Evolutionary conservation across 2,329 filamentous ascomycete genomes (phyloP).

Genomic region (Rutstroemia sp.): DNA sequence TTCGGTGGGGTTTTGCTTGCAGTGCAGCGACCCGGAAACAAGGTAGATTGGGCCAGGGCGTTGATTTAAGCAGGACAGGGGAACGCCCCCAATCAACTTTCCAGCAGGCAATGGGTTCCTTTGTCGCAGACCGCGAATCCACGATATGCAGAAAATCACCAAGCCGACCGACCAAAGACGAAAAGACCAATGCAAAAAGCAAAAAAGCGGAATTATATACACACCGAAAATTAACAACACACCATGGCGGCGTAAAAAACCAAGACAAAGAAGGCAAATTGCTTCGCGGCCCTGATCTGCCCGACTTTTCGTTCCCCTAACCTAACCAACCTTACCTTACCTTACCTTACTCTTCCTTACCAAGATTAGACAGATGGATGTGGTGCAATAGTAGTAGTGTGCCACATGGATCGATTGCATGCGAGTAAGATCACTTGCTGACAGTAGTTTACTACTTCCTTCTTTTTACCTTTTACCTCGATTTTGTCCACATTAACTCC

Average conservation of each 20-base stretch:
- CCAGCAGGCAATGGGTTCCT: background rate
- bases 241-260: background rate
- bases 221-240: no score
- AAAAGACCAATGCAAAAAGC: background rate
- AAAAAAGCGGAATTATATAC: background rate
- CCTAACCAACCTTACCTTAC: no score
- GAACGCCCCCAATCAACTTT: background rate
- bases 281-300: slow-evolving; percentile 7
- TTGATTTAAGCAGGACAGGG: background rate
- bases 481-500: background rate
- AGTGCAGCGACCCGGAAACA: background rate
- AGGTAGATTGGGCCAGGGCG: background rate
- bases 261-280: background rate
- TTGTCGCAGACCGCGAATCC: background rate
- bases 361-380: background rate
- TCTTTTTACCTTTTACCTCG: background rate
- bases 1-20: slow-evolving; percentile 6
- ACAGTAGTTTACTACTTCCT: background rate
- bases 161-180: background rate
- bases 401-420: slow-evolving; percentile 7
- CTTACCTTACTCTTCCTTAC: background rate
- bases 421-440: slow-evolving; percentile 11
- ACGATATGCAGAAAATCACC: background rate
- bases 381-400: slow-evolving; percentile 2
- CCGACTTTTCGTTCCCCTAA: background rate